These are phyloP conservation scores for Fusarium pseudocircinatum DNA, from an alignment of 2,329 filamentous ascomycete species.

Conservation along the genomic window DNA sequence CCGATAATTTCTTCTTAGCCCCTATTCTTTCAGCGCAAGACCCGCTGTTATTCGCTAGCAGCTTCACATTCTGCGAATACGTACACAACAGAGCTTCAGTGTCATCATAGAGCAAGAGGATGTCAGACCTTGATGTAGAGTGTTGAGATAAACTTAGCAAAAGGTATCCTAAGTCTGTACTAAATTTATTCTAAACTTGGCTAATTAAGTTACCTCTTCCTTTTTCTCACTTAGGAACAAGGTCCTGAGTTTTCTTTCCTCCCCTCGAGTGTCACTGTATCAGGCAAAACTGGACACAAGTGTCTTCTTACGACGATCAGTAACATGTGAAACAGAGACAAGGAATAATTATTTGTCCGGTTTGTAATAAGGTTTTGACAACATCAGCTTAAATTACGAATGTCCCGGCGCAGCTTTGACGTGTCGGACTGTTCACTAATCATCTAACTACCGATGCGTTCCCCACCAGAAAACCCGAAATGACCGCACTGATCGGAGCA, in stretches of 20 bases:
- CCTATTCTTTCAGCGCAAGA: not conserved
- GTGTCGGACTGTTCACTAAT: not conserved
- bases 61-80: not conserved
- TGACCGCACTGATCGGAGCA: not conserved
- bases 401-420: rapidly evolving
- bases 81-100: too few relatives aligned
- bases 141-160: not conserved
- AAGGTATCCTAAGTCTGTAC: not conserved
- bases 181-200: too few relatives aligned
- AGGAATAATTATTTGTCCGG: not conserved
- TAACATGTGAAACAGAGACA: not conserved
- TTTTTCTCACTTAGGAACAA: rapidly evolving
- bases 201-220: rapidly evolving
- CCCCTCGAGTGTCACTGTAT: rapidly evolving
- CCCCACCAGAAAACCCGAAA: not conserved
- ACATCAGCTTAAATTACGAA: not conserved
- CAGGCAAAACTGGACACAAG: not conserved
- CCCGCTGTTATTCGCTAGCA: not conserved
- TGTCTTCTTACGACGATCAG: not conserved
- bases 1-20: rapidly evolving
- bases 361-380: rapidly evolving
- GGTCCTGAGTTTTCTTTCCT: rapidly evolving
- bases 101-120: rapidly evolving
- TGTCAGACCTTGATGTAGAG: rapidly evolving
- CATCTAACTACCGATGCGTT: not conserved